phyloP scores from a whole-genome alignment of 768 basidiomycete species.

The Kwoniella sp. region DNA sequence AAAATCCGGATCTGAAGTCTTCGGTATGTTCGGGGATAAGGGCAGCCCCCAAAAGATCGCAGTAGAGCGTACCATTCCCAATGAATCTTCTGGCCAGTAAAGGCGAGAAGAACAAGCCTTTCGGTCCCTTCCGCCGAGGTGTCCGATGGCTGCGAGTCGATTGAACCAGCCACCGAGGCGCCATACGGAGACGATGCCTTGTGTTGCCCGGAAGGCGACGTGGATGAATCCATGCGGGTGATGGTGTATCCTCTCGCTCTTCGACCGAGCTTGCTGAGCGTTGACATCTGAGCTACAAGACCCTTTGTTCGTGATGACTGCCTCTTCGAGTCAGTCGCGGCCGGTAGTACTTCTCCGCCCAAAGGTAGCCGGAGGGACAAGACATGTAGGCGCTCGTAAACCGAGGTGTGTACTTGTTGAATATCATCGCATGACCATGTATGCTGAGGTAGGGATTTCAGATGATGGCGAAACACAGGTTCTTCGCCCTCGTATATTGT shows the following conservation, averaged over 20 bases:
- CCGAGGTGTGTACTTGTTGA: constrained; percentile 23
- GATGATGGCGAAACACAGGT: neutral
- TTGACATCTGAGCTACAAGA: constrained; percentile 3
- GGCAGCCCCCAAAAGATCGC: constrained; percentile 9
- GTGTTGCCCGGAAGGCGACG: neutral
- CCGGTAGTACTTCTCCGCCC: neutral
- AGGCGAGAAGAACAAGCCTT: constrained; percentile 8
- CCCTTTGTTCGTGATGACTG: neutral
- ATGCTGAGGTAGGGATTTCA: constrained; percentile 4
- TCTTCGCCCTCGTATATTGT: constrained; percentile 16
- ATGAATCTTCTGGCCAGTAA: neutral
- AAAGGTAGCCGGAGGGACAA: constrained; percentile 8
- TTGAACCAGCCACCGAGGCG: neutral
- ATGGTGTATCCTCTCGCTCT: constrained; percentile 19
- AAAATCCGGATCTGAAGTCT: constrained; percentile 21
- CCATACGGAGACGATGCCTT: neutral
- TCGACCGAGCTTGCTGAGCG: constrained; percentile 7
- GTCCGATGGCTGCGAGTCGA: neutral
- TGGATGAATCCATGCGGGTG: neutral
- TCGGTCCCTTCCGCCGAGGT: neutral
- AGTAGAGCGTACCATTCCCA: constrained; percentile 27
- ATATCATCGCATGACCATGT: constrained; percentile 16
- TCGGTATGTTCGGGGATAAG: constrained; percentile 9
- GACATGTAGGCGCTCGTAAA: constrained; percentile 8
- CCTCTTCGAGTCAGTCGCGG: constrained; percentile 3